Evolutionary conservation across 2,329 filamentous ascomycete genomes (phyloP).

Genomic region (Alternaria sp.): DNA sequence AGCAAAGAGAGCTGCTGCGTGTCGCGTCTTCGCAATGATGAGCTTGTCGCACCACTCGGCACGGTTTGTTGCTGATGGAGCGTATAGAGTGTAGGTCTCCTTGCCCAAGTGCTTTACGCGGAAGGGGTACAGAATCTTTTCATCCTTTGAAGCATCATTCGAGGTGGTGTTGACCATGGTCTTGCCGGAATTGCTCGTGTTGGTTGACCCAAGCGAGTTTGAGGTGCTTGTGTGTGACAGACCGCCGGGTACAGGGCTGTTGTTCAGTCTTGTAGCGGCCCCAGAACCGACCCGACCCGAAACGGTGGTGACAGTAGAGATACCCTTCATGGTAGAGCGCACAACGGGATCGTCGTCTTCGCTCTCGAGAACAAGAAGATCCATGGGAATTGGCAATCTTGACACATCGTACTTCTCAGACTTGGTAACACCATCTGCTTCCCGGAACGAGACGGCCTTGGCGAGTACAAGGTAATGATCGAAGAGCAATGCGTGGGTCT

Average conservation of each 20-base stretch:
- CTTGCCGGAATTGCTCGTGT: constrained; percentile 60
- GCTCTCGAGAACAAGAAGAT: constrained; percentile 88
- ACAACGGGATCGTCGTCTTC: constrained; percentile 89
- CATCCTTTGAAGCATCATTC: constrained; percentile 68
- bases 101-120: constrained; percentile 93
- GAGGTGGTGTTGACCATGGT: constrained; percentile 56
- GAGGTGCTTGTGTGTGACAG: constrained; percentile 73
- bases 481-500: constrained; percentile 91
- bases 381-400: constrained; percentile 95
- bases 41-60: constrained; percentile 94
- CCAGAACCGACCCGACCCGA: constrained; percentile 51
- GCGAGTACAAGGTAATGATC: constrained; percentile 96
- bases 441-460: constrained; percentile 73
- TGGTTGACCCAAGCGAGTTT: constrained; percentile 60
- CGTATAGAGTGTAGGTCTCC: constrained; percentile 90
- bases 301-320: constrained; percentile 64
- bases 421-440: constrained; percentile 73
- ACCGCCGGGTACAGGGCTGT: constrained; percentile 54
- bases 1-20: constrained; percentile 84
- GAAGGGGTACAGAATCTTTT: constrained; percentile 88
- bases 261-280: constrained; percentile 57
- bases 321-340: constrained; percentile 74
- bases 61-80: constrained; percentile 74
- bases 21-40: constrained; percentile 90
- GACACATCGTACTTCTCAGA: constrained; percentile 90